Evolutionary conservation across 2,329 filamentous ascomycete species (phyloP).

Genomic region (Cryphonectria carpinicola): DNA sequence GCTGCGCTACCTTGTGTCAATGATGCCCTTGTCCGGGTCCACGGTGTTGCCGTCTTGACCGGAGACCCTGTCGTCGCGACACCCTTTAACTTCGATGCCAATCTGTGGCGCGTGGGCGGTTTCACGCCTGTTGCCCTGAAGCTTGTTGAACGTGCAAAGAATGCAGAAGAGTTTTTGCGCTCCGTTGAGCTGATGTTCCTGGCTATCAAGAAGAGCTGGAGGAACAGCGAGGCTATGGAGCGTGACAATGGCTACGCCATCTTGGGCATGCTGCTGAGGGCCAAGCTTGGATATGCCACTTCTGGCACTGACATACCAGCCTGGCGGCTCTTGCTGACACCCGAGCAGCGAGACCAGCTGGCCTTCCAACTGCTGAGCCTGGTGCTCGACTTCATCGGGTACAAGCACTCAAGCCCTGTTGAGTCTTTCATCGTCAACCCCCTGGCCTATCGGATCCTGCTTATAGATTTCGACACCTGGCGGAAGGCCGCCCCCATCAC

Average conservation of each 20-base stretch:
- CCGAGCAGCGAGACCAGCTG: slow-evolving; percentile 58
- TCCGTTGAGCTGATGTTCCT: slow-evolving; percentile 84
- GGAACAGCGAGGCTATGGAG: slow-evolving; percentile 98
- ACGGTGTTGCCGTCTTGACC: slow-evolving; percentile 80
- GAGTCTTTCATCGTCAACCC: slow-evolving; percentile 96
- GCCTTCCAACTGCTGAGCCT: slow-evolving; percentile 71
- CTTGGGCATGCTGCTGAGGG: slow-evolving; percentile 78
- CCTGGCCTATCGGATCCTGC: slow-evolving; percentile 85
- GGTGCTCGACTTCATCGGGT: slow-evolving; percentile 86
- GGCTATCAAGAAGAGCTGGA: slow-evolving; percentile 88
- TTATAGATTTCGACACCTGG: slow-evolving; percentile 95
- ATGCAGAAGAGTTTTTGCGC: slow-evolving; percentile 71
- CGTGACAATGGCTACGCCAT: slow-evolving; percentile 92
- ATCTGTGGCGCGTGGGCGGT: slow-evolving; percentile 89
- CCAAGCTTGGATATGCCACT: slow-evolving; percentile 69
- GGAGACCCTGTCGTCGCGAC: slow-evolving; percentile 81
- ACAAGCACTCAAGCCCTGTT: slow-evolving; percentile 76
- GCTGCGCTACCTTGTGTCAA: slow-evolving; percentile 85
- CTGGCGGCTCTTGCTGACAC: slow-evolving; percentile 51
- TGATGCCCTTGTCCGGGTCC: slow-evolving; percentile 79
- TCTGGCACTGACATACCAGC: slow-evolving; percentile 39
- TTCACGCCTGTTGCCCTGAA: slow-evolving; percentile 85
- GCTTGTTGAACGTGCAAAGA: slow-evolving; percentile 76
- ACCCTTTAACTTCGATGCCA: slow-evolving; percentile 87
- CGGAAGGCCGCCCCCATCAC: slow-evolving; percentile 75